These are phyloP conservation scores for Harrya chromipes DNA, from an alignment of 768 basidiomycete genomes.

Conservation along the genomic window DNA sequence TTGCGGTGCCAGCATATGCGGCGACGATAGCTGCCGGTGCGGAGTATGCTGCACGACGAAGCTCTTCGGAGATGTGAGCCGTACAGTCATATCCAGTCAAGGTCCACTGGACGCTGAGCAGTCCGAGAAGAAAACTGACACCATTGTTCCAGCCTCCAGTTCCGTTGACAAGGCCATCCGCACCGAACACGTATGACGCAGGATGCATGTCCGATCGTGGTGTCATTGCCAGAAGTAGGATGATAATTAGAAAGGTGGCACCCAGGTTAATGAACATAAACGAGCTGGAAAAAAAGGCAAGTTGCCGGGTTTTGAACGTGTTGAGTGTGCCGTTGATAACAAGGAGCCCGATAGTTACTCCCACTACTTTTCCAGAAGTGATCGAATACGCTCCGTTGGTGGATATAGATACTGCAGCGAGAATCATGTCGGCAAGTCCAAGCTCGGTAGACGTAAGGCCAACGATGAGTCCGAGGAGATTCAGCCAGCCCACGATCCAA, in stretches of 20 bases:
- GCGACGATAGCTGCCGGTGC: slow-evolving; percentile 44
- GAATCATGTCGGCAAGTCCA: slow-evolving; percentile 36
- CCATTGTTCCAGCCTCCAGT: slow-evolving; percentile 42
- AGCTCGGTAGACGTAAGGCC: slow-evolving; percentile 35
- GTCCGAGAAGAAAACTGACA: slow-evolving; percentile 43
- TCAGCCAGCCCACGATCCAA: slow-evolving; percentile 34
- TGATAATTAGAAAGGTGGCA: slow-evolving; percentile 40
- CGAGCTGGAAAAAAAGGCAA: slow-evolving; percentile 29
- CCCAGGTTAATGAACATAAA: slow-evolving; percentile 48
- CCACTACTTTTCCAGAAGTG: slow-evolving; percentile 39
- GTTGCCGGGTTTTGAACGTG: slow-evolving; percentile 43
- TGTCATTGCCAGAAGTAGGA: slow-evolving; percentile 42
- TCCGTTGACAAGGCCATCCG: slow-evolving; percentile 37
- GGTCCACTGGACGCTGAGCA: slow-evolving; percentile 48
- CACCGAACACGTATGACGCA: slow-evolving; percentile 54
- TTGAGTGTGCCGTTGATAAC: slow-evolving; percentile 41
- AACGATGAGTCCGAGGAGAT: slow-evolving; percentile 23
- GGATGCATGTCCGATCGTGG: slow-evolving; percentile 51
- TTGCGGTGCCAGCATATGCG: slow-evolving; percentile 43
- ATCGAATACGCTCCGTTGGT: slow-evolving; percentile 34
- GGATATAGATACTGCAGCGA: slow-evolving; percentile 26
- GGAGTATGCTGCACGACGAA: slow-evolving; percentile 50
- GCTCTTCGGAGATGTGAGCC: slow-evolving; percentile 40
- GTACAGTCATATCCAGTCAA: slow-evolving; percentile 36
- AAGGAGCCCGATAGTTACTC: slow-evolving; percentile 40